Percentiles rank a stretch among this genome's conserved stretches.
Conservation (phyloP, 1,284 basidiomycete genomes). For the Tilletia indica region DNA sequence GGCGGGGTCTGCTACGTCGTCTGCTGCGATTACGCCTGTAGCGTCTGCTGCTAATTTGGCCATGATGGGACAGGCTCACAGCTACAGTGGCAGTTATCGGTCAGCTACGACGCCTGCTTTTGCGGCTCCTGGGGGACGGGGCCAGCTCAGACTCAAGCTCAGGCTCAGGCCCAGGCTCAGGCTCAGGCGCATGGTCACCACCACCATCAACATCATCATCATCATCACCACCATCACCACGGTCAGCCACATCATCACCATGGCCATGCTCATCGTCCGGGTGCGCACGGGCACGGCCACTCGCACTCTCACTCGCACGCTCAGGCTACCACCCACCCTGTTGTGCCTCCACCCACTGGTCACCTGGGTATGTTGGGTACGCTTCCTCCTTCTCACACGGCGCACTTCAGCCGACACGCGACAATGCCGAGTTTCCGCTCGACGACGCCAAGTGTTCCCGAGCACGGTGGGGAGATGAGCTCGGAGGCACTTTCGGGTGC, state of each 20-base stretch:
- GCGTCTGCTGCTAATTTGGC: slow-evolving; percentile 8
- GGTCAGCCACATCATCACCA: slow-evolving; percentile 23
- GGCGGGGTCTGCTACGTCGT: not conserved
- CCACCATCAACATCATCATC: slow-evolving; percentile 19
- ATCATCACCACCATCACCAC: slow-evolving; percentile 23
- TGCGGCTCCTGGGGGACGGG: not conserved
- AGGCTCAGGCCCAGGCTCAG: too few relatives aligned
- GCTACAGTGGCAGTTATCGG: slow-evolving; percentile 12
- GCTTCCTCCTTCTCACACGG: slow-evolving; percentile 19
- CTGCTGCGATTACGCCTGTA: slow-evolving; percentile 11
- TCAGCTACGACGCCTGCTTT: too few relatives aligned
- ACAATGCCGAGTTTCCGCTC: slow-evolving; percentile 40
- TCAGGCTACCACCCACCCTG: not conserved
- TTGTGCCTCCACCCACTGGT: not conserved
- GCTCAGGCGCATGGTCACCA: not conserved
- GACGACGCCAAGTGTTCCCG: slow-evolving; percentile 42
- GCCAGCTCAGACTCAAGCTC: not conserved
- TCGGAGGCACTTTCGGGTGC: slow-evolving; percentile 23
- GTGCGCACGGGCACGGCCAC: slow-evolving; percentile 2
- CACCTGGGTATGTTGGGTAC: slow-evolving; percentile 13
- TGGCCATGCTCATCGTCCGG: slow-evolving; percentile 20
- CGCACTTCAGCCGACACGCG: slow-evolving; percentile 32
- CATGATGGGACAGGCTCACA: slow-evolving; percentile 8
- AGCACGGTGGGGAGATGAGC: slow-evolving; percentile 48
- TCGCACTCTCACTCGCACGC: slow-evolving; percentile 4